Percentiles rank a stretch among this genome's conserved stretches.
Evolutionary conservation across 352 stramenopile genomes (phyloP).

Genomic region (Detonula confervacea): DNA sequence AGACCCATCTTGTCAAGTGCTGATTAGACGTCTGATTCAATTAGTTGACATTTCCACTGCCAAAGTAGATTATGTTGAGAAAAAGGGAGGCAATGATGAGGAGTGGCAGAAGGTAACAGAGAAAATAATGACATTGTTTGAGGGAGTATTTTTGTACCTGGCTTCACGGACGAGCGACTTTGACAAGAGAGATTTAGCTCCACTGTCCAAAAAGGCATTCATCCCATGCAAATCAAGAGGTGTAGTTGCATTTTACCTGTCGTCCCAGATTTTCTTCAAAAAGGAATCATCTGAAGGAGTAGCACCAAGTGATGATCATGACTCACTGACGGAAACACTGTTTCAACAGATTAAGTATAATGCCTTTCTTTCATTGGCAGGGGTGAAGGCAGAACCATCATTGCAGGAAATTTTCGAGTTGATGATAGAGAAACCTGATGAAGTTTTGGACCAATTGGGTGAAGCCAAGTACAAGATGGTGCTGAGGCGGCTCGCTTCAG

Average conservation of each 20-base stretch:
- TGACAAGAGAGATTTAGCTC: slow-evolving; percentile 33
- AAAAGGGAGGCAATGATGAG: slow-evolving; percentile 9
- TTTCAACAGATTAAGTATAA: slow-evolving; percentile 79
- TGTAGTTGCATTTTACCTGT: slow-evolving; percentile 58
- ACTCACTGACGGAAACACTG: slow-evolving; percentile 63
- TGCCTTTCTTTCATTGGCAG: slow-evolving; percentile 70
- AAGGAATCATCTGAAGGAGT: slow-evolving; percentile 18
- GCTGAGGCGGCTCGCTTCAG: slow-evolving; percentile 69
- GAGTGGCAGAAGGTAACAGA: slow-evolving; percentile 31
- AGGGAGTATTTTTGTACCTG: slow-evolving; percentile 73
- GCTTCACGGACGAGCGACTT: slow-evolving; percentile 65
- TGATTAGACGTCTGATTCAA: slow-evolving; percentile 64
- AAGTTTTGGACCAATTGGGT: slow-evolving; percentile 60
- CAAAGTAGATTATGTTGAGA: slow-evolving; percentile 41
- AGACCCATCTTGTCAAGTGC: slow-evolving; percentile 51
- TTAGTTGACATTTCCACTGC: slow-evolving; percentile 55
- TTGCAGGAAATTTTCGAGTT: slow-evolving; percentile 55
- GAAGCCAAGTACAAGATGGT: slow-evolving; percentile 72
- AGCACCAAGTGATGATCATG: slow-evolving; percentile 37
- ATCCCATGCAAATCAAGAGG: slow-evolving; percentile 61
- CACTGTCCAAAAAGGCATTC: slow-evolving; percentile 56
- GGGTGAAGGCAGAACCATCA: slow-evolving; percentile 56
- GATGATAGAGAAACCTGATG: slow-evolving; percentile 61
- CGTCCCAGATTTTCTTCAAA: slow-evolving; percentile 73
- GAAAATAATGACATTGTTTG: slow-evolving; percentile 62